Percentiles rank a stretch among this genome's conserved stretches.
Evolutionary conservation across 2,329 filamentous ascomycete species (phyloP).

Genomic region (Aspergillus quadricinctus): DNA sequence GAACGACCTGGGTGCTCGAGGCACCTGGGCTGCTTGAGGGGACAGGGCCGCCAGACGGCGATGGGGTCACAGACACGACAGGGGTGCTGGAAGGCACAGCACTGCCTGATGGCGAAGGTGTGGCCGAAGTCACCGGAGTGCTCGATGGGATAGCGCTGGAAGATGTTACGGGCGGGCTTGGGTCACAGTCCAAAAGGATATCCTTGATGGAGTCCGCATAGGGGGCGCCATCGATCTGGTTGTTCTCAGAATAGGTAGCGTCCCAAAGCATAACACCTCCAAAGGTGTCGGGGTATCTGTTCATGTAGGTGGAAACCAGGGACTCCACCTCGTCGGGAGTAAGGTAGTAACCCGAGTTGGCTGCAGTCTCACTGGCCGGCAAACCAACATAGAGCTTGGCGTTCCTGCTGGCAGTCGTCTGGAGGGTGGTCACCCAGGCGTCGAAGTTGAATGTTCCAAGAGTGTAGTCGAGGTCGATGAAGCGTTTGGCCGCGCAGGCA

Average conservation of each 20-base stretch:
- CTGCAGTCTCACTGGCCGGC: slow-evolving; percentile 31
- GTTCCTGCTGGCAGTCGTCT: slow-evolving; percentile 34
- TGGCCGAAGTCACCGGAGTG: slow-evolving; percentile 4
- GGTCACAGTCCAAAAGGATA: slow-evolving; percentile 30
- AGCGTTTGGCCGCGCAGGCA: slow-evolving; percentile 47
- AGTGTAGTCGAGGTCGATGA: slow-evolving; percentile 30
- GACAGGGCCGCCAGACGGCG: neutral
- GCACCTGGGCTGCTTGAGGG: slow-evolving; percentile 8
- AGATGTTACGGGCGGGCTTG: slow-evolving; percentile 18
- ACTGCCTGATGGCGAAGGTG: neutral
- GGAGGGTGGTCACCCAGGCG: slow-evolving; percentile 42
- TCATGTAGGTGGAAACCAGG: slow-evolving; percentile 43
- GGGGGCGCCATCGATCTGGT: slow-evolving; percentile 40
- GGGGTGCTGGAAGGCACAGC: neutral
- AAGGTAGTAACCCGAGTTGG: slow-evolving; percentile 43
- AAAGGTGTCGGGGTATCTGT: slow-evolving; percentile 41
- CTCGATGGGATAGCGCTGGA: slow-evolving; percentile 9
- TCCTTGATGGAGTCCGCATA: slow-evolving; percentile 49
- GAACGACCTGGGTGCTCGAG: neutral
- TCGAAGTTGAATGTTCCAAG: slow-evolving; percentile 43
- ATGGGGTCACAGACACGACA: neutral
- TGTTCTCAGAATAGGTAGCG: slow-evolving; percentile 46
- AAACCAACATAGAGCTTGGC: slow-evolving; percentile 55
- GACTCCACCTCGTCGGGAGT: slow-evolving; percentile 42
- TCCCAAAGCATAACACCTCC: slow-evolving; percentile 61